Conservation (phyloP, 2,329 filamentous ascomycete species). For the Aurifilum marmelostoma region DNA sequence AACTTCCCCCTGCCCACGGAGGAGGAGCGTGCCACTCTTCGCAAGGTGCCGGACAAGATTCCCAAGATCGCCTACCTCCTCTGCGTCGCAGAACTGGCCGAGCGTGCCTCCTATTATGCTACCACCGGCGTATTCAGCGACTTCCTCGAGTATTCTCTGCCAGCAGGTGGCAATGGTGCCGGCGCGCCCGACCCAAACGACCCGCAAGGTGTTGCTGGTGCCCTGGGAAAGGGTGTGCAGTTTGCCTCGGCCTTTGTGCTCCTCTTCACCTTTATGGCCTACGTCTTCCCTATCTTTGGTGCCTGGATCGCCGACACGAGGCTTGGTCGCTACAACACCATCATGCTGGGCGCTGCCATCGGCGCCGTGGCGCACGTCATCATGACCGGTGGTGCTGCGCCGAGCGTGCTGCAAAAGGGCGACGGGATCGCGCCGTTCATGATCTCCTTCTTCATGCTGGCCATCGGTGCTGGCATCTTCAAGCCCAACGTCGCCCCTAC, state of each 20-base stretch:
- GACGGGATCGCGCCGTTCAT: slow-evolving; percentile 63
- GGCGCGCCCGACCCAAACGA: slow-evolving; percentile 40
- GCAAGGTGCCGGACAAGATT: slow-evolving; percentile 49
- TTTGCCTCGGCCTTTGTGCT: slow-evolving; percentile 50
- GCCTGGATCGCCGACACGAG: slow-evolving; percentile 66
- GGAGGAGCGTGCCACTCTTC: slow-evolving; percentile 49
- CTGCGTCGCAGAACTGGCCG: slow-evolving; percentile 54
- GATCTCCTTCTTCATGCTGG: slow-evolving; percentile 66
- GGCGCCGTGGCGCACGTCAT: slow-evolving; percentile 68
- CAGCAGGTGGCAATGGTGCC: slow-evolving; percentile 41
- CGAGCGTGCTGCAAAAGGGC: slow-evolving; percentile 55
- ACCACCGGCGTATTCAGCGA: slow-evolving; percentile 55
- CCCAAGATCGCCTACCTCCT: slow-evolving; percentile 50
- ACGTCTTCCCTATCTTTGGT: slow-evolving; percentile 53
- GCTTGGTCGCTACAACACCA: slow-evolving; percentile 69
- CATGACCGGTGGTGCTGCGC: slow-evolving; percentile 65
- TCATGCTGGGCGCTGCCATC: slow-evolving; percentile 56
- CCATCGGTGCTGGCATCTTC: slow-evolving; percentile 70
- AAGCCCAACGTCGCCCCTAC: slow-evolving; percentile 61
- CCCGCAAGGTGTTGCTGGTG: slow-evolving; percentile 49
- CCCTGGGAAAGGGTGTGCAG: slow-evolving; percentile 53
- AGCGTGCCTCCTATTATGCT: slow-evolving; percentile 58
- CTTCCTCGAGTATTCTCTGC: slow-evolving; percentile 58
- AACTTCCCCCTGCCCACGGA: slow-evolving; percentile 46
- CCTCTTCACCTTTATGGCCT: slow-evolving; percentile 52